Evolutionary conservation across 352 stramenopile species (phyloP), one percentile per base, ranked within the genome.

Genomic region (Pythium rishiriense): DNA sequence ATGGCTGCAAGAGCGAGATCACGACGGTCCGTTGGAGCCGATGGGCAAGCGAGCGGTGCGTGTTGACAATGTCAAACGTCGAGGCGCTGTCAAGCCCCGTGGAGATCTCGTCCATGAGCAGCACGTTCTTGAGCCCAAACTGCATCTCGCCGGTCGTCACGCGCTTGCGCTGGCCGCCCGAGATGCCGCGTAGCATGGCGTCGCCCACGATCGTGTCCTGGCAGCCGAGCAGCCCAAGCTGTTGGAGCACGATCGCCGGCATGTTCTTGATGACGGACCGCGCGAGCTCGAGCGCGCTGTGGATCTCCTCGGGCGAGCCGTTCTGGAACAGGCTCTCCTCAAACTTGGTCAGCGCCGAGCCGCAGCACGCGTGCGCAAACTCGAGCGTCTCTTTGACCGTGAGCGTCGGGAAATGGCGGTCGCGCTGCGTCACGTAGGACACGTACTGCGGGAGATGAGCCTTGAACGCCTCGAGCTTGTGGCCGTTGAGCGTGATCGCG

Each of bases 1-100:
- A 87, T 33, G 95, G 94, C 73, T 98, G 79, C 19, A 97, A 65
- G 8, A 98, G 72, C 4, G 87, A 88, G n/a, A 97, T 82, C 35
- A 94, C 72, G 24, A 78, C 58, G 3, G 80, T 89, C 49, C 75
- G 72, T 42, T 74, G 58, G 11, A 91, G 64, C 14, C 87, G 83
- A 60, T 93, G 73, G 0, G 83, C 94, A 37, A 87, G 64, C 25
- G 58, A 74, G 9, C 76, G 68, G 35, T 81, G 68, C 15, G 76
- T 80, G 2, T 69, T 73, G 48, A 86, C 76, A 28, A 92, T 90
- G 43, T 89, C 83, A 57, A 75, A 88, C 24, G 83, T 81, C 14
- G 78, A 75, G 4, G 83, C 81, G 22, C 73, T 84, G 64, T 90
- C 79, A 1, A 90, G 74, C 14, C 81, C 81, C 39, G 77, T 88